Evolutionary conservation across 768 basidiomycete genomes (phyloP).

Genomic region (Rhizopogon vesiculosus): DNA sequence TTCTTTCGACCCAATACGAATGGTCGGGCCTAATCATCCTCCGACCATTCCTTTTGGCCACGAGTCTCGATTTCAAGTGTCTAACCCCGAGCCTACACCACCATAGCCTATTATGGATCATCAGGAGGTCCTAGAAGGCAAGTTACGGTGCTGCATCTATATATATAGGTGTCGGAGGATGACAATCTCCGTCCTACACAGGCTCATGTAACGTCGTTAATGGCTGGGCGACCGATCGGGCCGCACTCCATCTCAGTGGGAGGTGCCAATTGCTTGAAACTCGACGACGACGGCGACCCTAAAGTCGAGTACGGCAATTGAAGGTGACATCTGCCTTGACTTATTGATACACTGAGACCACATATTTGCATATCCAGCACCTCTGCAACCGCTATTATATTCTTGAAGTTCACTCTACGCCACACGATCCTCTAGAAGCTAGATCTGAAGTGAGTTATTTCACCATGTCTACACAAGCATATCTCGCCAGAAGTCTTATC

Average conservation of each 20-base stretch:
- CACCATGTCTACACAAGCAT: not conserved
- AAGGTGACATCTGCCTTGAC: not conserved
- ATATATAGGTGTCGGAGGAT: not conserved
- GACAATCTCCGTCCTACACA: not conserved
- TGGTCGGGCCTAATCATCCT: slow-evolving; percentile 1
- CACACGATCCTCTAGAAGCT: not conserved
- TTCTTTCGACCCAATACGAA: not conserved
- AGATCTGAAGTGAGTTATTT: not conserved
- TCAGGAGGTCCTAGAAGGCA: not conserved
- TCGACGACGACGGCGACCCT: not conserved
- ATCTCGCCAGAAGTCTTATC: not conserved
- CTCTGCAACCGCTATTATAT: not conserved
- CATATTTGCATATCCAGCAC: not conserved
- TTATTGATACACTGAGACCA: not conserved
- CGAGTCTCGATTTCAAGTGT: not conserved
- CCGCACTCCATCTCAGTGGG: not conserved
- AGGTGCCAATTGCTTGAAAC: not conserved
- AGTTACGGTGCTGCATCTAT: not conserved
- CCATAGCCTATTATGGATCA: not conserved
- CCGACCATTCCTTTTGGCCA: not conserved
- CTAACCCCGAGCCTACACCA: not conserved
- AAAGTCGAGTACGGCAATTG: not conserved
- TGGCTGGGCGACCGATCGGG: not conserved
- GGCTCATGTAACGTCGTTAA: not conserved
- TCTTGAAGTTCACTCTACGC: not conserved